A percentile compares a stretch with the other conserved stretches of the same genome.
These are phyloP conservation scores for Phytopythium sindhum DNA, from an alignment of 352 stramenopile genomes.

Conservation along the genomic window DNA sequence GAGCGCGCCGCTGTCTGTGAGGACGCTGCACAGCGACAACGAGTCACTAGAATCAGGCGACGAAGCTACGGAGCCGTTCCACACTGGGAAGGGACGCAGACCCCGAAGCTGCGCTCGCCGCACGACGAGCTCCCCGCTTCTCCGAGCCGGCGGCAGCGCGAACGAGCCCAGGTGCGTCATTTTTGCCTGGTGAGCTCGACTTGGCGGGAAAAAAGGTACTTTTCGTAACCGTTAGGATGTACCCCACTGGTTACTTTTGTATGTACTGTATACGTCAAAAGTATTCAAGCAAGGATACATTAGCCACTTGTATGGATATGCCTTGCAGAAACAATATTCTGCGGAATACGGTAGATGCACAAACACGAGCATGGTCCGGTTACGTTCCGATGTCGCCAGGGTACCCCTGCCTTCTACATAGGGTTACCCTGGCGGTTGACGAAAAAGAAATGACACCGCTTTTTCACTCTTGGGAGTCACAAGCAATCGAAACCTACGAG, in stretches of 20 bases:
- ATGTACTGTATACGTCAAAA: neutral
- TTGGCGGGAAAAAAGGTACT: neutral
- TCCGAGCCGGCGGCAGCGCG: neutral
- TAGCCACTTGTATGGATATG: too few species aligned
- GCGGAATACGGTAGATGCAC: too few species aligned
- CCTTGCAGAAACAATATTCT: too few species aligned
- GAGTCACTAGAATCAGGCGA: neutral
- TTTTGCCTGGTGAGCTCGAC: neutral
- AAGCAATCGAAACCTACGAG: neutral
- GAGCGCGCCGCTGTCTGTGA: slow-evolving; percentile 50
- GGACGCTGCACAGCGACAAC: slow-evolving; percentile 32
- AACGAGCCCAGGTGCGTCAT: slow-evolving; percentile 1
- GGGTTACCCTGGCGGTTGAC: too few species aligned
- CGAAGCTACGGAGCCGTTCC: slow-evolving; percentile 47
- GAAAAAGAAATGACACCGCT: too few species aligned
- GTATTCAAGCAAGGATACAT: too few species aligned
- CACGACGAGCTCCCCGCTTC: slow-evolving; percentile 33
- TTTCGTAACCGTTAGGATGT: neutral
- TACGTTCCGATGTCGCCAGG: too few species aligned
- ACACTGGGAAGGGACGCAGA: slow-evolving; percentile 47
- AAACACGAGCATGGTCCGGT: too few species aligned
- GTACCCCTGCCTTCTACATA: too few species aligned
- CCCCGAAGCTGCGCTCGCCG: slow-evolving; percentile 32
- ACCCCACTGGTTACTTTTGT: neutral
- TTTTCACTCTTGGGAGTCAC: too few species aligned